A percentile compares a stretch with the other conserved stretches of the same genome.
phyloP scores from a whole-genome alignment of 176 grass and related monocot genomes.

The Aechmea fasciata region DNA sequence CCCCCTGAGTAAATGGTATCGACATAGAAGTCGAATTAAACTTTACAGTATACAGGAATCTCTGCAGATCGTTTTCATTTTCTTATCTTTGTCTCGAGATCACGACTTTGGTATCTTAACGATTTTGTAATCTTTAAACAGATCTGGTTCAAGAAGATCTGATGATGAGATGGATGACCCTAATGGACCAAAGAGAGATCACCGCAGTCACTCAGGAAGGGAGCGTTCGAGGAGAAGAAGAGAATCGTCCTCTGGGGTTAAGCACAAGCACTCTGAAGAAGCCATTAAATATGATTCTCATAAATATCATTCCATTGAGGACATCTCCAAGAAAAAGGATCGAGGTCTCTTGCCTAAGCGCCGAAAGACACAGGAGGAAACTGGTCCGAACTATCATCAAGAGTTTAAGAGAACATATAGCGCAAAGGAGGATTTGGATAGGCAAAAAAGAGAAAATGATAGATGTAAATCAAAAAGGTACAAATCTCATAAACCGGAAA shows the following conservation, averaged over 20 bases:
- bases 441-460: slow-evolving; percentile 9
- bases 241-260: slow-evolving; percentile 28
- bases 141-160: slow-evolving; percentile 33
- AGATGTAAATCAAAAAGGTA: slow-evolving; percentile 23
- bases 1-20: too few species aligned
- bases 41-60: too few species aligned
- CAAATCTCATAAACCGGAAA: slow-evolving; percentile 16
- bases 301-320: neutral
- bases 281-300: neutral
- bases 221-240: slow-evolving; percentile 29
- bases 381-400: slow-evolving; percentile 15
- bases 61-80: too few species aligned
- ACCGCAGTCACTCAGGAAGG: slow-evolving; percentile 2
- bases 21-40: too few species aligned
- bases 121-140: slow-evolving; percentile 10
- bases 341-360: neutral
- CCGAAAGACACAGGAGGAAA: slow-evolving; percentile 22
- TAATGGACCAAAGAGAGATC: slow-evolving; percentile 18
- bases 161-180: slow-evolving; percentile 21
- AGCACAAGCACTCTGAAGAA: slow-evolving; percentile 13
- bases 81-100: neutral
- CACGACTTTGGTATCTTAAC: neutral
- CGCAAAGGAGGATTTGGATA: slow-evolving; percentile 8
- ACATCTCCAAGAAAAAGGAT: neutral
- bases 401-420: slow-evolving; percentile 4